Base-by-base conservation (phyloP, 495 filamentous ascomycete genomes). In the Xylaria castorea region DNA sequence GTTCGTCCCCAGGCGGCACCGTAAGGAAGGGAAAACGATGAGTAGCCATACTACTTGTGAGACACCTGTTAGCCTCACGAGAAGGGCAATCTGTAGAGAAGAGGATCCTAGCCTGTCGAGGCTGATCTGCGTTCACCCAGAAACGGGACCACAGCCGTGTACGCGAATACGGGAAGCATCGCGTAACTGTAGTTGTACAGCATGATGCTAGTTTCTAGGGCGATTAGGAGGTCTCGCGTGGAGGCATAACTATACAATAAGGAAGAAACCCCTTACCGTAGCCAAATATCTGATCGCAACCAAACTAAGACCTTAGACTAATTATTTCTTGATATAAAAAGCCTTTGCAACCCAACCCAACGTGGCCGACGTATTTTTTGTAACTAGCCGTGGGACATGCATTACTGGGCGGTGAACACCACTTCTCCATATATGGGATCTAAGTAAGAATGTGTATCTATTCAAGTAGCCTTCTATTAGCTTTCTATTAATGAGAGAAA, bases 91-190 rank as follows among this genome's bases (percentile, higher is more conserved):
- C 32, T 38, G 11, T 11, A 61, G 30, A 7, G 30, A 11, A 22
- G 7, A 30, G 58, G 22, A 61, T 20, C 14, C 7, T 18, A n/a
- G 6, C 53, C 27, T 5, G 51, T 12, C 27, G 14, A 57, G 27
- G 7, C 18, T 5, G 25, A 32, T 66, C 0, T 79, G 79, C 0
- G 87, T 91, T n/a, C 78, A 83, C 92, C 84, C 87, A 88, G 78
- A 91, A 91, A 9, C 0, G 91, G 89, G 2, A 86, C 73, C 66
- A 91, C 83, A 70, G 90, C 89, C 1, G 91, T 93, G 76, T 89
- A 93, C 0, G 86, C 83, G 70, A 88, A 86, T 1, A 89, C 90
- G 9, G 92, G 83, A 3, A 91, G 73, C 88, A 90, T 89, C 62
- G 87, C 80, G 77, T 91, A 85, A 0, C 81, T 84, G 78, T 90